These are phyloP conservation scores for Seiridium unicorne DNA, from an alignment of 2,329 filamentous ascomycete species.

Conservation along the genomic window DNA sequence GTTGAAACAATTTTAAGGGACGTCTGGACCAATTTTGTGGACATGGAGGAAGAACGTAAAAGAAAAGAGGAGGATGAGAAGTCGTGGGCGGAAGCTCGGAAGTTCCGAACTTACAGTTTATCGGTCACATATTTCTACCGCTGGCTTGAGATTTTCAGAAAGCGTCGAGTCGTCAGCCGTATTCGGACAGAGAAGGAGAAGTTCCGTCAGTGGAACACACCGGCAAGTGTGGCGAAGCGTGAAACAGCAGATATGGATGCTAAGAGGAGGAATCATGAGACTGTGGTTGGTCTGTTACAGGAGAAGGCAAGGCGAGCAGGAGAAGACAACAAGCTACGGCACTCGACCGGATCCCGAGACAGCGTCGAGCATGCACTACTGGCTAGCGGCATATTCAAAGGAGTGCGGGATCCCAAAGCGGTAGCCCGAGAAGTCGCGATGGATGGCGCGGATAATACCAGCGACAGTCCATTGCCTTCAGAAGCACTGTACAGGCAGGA, in stretches of 20 bases:
- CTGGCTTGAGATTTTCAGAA: constrained; percentile 50
- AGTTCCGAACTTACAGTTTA: constrained; percentile 49
- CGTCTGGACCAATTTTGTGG: constrained; percentile 38
- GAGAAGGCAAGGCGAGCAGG: constrained; percentile 16
- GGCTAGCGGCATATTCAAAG: constrained; percentile 24
- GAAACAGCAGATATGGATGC: constrained; percentile 17
- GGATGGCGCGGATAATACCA: constrained; percentile 13
- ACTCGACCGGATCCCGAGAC: constrained; percentile 16
- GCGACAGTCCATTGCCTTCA: constrained; percentile 13
- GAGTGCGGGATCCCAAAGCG: constrained; percentile 22
- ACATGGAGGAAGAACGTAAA: constrained; percentile 38
- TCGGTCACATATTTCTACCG: constrained; percentile 55
- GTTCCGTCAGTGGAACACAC: constrained; percentile 41
- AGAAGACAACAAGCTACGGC: constrained; percentile 15
- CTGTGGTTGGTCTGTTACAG: constrained; percentile 21
- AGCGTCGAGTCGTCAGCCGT: constrained; percentile 46
- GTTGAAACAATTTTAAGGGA: constrained; percentile 43
- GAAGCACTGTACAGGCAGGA: constrained; percentile 23
- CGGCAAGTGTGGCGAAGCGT: constrained; percentile 24
- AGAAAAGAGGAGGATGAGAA: constrained; percentile 47
- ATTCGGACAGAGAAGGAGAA: constrained; percentile 51
- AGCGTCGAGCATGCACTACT: constrained; percentile 26
- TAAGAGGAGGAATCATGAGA: constrained; percentile 17
- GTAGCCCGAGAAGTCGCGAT: constrained; percentile 21
- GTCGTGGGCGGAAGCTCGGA: constrained; percentile 44